Evolutionary conservation across 805 yeast genomes (phyloP), one percentile per base, ranked within the genome.

Genomic region (Spencermartinsiella europaea): DNA sequence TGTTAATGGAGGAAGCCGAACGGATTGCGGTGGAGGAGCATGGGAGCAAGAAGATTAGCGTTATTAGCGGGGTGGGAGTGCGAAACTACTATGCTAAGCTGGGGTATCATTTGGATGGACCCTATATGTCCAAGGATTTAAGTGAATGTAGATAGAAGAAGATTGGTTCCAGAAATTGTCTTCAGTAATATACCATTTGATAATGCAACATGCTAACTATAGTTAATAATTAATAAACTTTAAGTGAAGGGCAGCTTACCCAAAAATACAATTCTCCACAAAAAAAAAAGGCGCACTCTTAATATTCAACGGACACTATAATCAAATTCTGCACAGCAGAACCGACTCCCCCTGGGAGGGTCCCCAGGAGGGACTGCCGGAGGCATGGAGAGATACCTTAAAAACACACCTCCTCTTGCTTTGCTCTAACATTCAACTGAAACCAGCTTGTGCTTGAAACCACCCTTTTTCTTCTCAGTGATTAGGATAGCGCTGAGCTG

Each of bases 1-100:
- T 93, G 59, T 69, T 93, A 43, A 93, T 93, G 99, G 98, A 93
- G 67, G 99, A 93, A 67, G 99, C 99, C 2, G 98, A 88, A 59
- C 77, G 96, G 54, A 93, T 93, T 50, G 93, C 99, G 1, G 76
- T 81, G 43, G 96, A 89, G 59, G 99, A 93, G 64, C 99, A 93
- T 64, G 95, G 96, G 0, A 83, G 95, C 3, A 72, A 75, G 44
- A 93, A 93, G 70, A 84, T 93, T 33, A 81, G 95, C 63, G 99
- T 93, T 45, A 93, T 93, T 56, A 83, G 95, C 28, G 99, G 99
- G 55, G 97, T 93, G 35, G 99, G 99, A 55, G 99, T 93, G 34
- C 77, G 99, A 63, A 93, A 91, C 64, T 93, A 93, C 68, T 93
- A 93, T 60, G 91, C 88, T 15, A 84, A 87, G 59, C 73, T 93